Conservation (phyloP, 495 filamentous ascomycete genomes). For the Penicillium odoratum region DNA sequence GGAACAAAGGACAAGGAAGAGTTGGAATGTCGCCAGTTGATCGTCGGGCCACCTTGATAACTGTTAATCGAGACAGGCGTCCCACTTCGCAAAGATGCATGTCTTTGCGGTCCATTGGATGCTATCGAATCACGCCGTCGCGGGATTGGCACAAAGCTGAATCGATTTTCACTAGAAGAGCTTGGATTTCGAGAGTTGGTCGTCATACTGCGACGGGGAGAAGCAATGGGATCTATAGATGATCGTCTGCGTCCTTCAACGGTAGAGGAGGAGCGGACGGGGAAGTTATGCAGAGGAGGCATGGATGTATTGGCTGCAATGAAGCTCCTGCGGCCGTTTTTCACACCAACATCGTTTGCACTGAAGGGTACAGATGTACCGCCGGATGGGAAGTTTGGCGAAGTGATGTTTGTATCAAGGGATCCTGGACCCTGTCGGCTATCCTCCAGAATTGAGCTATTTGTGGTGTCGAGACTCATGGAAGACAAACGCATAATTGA, state of each 20-base stretch:
- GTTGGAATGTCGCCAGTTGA: conserved; percentile 16
- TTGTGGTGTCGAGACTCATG: conserved; percentile 47
- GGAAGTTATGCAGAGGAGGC: conserved; percentile 33
- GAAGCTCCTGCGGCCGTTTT: conserved; percentile 34
- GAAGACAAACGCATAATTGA: conserved; percentile 43
- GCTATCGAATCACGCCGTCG: conserved; percentile 41
- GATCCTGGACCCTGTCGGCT: conserved; percentile 28
- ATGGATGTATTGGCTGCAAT: conserved; percentile 24
- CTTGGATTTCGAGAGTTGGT: conserved; percentile 32
- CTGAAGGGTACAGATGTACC: conserved; percentile 44
- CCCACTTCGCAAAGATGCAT: conserved; percentile 23
- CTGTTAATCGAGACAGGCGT: conserved; percentile 11
- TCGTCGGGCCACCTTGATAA: conserved; percentile 5
- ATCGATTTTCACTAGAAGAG: conserved; percentile 24
- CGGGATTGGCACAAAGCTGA: conserved; percentile 25
- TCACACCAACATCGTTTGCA: conserved; percentile 45
- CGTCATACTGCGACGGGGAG: conserved; percentile 44
- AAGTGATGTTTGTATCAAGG: conserved; percentile 31
- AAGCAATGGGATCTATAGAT: conserved; percentile 21
- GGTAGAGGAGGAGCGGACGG: conserved; percentile 30
- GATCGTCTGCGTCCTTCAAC: conserved; percentile 27
- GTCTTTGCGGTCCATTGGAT: conserved; percentile 23
- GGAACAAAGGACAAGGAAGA: conserved; percentile 24
- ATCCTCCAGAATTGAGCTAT: conserved; percentile 53
- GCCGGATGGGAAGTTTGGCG: conserved; percentile 36